Conservation (phyloP, 2,329 filamentous ascomycete genomes). For the Bipolaris oryzae region DNA sequence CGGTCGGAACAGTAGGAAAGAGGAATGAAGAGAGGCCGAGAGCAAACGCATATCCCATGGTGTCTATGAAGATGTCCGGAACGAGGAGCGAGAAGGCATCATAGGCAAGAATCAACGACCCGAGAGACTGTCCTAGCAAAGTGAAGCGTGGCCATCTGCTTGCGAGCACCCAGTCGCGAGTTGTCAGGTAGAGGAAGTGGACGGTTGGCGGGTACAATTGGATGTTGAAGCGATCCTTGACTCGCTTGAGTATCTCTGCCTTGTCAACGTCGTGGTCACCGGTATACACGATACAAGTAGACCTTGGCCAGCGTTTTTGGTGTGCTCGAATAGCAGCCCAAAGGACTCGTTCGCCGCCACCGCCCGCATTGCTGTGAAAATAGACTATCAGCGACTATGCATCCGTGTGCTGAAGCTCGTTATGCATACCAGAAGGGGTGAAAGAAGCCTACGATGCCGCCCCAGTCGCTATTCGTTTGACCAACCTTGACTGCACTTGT, state of each 20-base stretch:
- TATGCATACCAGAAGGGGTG: slow-evolving; percentile 86
- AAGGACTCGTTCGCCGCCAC: slow-evolving; percentile 91
- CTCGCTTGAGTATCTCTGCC: slow-evolving; percentile 74
- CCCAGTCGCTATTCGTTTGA: slow-evolving; percentile 67
- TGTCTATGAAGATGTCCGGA: slow-evolving; percentile 94
- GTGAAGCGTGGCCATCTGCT: slow-evolving; percentile 92
- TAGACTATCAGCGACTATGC: slow-evolving; percentile 22
- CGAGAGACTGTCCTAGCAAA: slow-evolving; percentile 88
- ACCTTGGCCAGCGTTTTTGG: slow-evolving; percentile 84
- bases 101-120: slow-evolving; percentile 84
- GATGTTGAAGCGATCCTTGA: slow-evolving; percentile 89
- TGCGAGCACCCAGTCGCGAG: slow-evolving; percentile 82
- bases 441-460: slow-evolving; percentile 91
- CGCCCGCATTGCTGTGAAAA: slow-evolving; percentile 81
- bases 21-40: slow-evolving; percentile 81
- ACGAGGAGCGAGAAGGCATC: slow-evolving; percentile 92
- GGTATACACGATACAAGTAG: slow-evolving; percentile 91
- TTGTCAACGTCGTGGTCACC: slow-evolving; percentile 91
- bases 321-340: slow-evolving; percentile 95
- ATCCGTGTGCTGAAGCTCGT: neutral
- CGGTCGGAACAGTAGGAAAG: slow-evolving; percentile 81
- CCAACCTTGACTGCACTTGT: slow-evolving; percentile 54
- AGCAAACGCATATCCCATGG: slow-evolving; percentile 96
- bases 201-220: slow-evolving; percentile 81
- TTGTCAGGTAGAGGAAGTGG: slow-evolving; percentile 88